Percentiles rank a stretch among this genome's conserved stretches.
These are phyloP conservation scores for Cryptococcus neoformans DNA, from an alignment of 1,284 basidiomycete species.

Conservation along the genomic window DNA sequence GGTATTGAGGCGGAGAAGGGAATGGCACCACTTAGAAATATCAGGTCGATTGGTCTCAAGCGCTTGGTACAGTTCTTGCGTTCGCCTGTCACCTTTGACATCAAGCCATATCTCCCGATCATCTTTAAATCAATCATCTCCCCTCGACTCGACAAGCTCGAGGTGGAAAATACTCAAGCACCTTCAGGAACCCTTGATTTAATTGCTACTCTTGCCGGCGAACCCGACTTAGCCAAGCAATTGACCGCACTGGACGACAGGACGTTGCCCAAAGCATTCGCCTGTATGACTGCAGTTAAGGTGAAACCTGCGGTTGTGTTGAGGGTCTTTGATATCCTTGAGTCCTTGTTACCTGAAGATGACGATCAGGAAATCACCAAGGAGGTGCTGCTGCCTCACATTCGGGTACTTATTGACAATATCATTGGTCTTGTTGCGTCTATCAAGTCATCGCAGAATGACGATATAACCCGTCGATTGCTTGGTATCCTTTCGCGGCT, in stretches of 20 bases:
- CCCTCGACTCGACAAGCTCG: conserved; percentile 72
- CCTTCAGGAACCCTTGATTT: conserved; percentile 87
- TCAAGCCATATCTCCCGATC: conserved; percentile 63
- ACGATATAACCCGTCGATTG: conserved; percentile 76
- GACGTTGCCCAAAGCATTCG: conserved; percentile 73
- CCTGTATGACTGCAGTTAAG: conserved; percentile 73
- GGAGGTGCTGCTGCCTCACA: conserved; percentile 62
- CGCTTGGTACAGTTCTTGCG: conserved; percentile 87
- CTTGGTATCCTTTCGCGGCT: conserved; percentile 77
- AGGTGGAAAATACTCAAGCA: conserved; percentile 85
- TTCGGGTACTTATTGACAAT: conserved; percentile 70
- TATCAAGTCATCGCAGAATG: conserved; percentile 54
- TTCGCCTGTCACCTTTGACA: conserved; percentile 66
- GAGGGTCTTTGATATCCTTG: conserved; percentile 82
- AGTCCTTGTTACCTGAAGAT: conserved; percentile 58
- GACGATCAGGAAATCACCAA: conserved; percentile 49
- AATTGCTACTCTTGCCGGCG: conserved; percentile 73
- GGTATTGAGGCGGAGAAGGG: conserved; percentile 41
- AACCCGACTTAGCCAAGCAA: conserved; percentile 59
- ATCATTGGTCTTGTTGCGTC: conserved; percentile 68
- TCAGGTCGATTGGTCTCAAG: conserved; percentile 81
- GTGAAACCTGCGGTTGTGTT: conserved; percentile 84
- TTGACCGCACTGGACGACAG: conserved; percentile 68
- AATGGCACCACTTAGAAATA: conserved; percentile 56
- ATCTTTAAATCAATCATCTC: conserved; percentile 74